These are phyloP conservation scores for Cnidoscolus chayamansa DNA, from an alignment of 441 rosid genomes.

Conservation along the genomic window DNA sequence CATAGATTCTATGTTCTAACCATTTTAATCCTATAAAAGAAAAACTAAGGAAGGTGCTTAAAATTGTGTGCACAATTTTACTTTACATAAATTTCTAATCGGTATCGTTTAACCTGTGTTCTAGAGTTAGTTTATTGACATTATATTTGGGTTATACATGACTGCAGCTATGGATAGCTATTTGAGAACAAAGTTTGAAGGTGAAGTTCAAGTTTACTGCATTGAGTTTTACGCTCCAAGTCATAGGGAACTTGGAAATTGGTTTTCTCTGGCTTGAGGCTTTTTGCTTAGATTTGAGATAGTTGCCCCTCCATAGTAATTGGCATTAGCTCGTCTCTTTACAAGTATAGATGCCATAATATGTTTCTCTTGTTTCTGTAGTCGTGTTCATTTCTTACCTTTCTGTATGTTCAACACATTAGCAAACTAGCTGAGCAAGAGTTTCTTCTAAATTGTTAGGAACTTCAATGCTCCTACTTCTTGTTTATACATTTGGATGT, in stretches of 20 bases:
- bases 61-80: background rate
- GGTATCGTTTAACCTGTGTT: background rate
- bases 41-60: background rate
- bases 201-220: background rate
- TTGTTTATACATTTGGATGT: too few species aligned
- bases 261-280: background rate
- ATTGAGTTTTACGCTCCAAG: background rate
- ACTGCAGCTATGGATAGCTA: background rate
- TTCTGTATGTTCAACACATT: background rate
- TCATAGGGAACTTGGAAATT: background rate
- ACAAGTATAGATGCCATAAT: background rate
- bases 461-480: background rate
- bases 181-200: background rate
- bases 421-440: background rate
- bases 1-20: background rate
- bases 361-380: background rate
- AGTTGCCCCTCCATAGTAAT: background rate
- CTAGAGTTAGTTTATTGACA: background rate
- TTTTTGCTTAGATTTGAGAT: background rate
- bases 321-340: background rate
- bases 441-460: background rate
- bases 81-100: background rate
- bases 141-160: background rate
- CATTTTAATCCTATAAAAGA: background rate
- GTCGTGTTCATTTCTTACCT: background rate